A percentile compares a stretch with the other conserved stretches of the same genome.
These are phyloP conservation scores for Neurospora intermedia DNA, from an alignment of 495 filamentous ascomycete genomes.

Conservation along the genomic window DNA sequence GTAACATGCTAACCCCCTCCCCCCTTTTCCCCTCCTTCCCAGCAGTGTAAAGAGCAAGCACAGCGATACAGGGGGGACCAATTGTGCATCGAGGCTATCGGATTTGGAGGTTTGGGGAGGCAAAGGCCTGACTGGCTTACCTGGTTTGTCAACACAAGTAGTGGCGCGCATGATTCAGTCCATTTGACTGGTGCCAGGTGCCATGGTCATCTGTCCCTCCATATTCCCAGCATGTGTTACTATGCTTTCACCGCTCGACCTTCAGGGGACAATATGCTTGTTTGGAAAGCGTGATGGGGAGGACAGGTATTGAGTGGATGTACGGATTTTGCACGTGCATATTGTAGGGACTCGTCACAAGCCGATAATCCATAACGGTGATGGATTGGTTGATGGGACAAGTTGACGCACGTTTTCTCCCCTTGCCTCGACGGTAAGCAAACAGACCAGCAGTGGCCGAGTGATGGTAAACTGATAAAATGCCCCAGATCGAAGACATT, in stretches of 20 bases:
- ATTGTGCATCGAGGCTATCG: background rate
- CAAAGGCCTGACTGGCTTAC: background rate
- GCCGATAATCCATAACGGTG: background rate
- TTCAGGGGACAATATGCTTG: background rate
- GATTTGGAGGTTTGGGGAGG: background rate
- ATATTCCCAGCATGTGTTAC: background rate
- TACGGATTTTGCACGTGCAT: background rate
- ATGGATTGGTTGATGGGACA: background rate
- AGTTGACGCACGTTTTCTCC: background rate
- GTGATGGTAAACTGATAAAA: background rate
- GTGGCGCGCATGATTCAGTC: background rate
- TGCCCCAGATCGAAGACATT: background rate
- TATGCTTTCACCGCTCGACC: background rate
- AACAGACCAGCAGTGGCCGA: background rate
- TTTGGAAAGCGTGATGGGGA: background rate
- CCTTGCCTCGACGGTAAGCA: background rate
- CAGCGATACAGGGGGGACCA: background rate
- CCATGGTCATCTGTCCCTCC: background rate
- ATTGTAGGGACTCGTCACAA: background rate
- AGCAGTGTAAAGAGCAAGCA: background rate
- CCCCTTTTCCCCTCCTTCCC: too few relatives aligned
- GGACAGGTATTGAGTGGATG: background rate
- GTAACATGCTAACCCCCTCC: too few relatives aligned
- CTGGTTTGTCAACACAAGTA: background rate
- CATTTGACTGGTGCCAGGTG: background rate